These are phyloP conservation scores for Chalaropsis ovoidea DNA, from an alignment of 2,329 filamentous ascomycete genomes.

Conservation along the genomic window DNA sequence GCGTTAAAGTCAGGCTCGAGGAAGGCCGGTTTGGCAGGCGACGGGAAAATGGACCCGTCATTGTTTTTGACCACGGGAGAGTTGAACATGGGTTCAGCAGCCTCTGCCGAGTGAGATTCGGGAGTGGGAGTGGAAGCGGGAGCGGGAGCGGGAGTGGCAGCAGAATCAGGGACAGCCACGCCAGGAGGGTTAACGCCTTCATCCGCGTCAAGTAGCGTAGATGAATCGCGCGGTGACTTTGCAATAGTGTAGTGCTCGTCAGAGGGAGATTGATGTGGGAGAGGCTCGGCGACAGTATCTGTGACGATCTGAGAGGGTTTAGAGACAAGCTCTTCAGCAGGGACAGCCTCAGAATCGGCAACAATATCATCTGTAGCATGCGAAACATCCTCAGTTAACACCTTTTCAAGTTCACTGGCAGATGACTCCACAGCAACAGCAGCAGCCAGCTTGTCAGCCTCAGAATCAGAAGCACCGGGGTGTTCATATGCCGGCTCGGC, in stretches of 20 bases:
- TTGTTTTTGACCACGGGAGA: conserved; percentile 11
- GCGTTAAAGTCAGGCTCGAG: conserved; percentile 15
- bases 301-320: background rate
- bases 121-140: background rate
- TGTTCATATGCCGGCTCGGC: background rate
- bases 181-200: background rate
- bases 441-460: background rate
- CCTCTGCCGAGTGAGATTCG: background rate
- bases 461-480: background rate
- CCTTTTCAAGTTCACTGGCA: background rate
- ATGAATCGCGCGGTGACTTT: background rate
- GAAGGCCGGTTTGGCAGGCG: background rate
- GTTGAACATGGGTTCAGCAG: conserved; percentile 1
- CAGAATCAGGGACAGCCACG: background rate
- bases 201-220: background rate
- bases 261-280: background rate
- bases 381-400: background rate
- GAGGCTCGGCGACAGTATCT: background rate
- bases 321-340: background rate
- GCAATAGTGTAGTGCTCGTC: background rate
- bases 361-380: background rate
- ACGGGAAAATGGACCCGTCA: background rate
- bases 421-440: background rate
- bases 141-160: background rate
- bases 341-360: background rate